Evolutionary conservation across 2,329 filamentous ascomycete species (phyloP).

Genomic region (Colletotrichum acutatum): DNA sequence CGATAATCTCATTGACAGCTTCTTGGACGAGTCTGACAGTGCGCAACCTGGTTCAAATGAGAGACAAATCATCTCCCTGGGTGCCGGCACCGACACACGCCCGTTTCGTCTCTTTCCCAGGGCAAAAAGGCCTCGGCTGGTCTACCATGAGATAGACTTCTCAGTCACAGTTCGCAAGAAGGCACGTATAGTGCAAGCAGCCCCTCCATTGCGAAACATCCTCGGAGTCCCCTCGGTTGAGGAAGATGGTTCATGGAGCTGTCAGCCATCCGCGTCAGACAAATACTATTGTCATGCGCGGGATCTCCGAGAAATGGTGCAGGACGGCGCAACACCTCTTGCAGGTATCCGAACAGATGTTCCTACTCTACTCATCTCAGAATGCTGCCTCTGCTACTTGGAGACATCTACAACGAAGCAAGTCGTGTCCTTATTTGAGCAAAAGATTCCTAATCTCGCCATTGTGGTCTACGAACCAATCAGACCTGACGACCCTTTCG

Average conservation of each 20-base stretch:
- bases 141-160: conserved; percentile 96
- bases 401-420: conserved; percentile 70
- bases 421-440: conserved; percentile 74
- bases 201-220: conserved; percentile 52
- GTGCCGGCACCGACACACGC: conserved; percentile 93
- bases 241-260: conserved; percentile 54
- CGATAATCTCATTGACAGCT: conserved; percentile 79
- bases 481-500: conserved; percentile 85
- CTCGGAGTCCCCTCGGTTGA: conserved; percentile 47
- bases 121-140: conserved; percentile 54
- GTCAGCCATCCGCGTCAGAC: conserved; percentile 50
- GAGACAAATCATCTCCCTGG: conserved; percentile 89
- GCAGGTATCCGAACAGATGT: conserved; percentile 63
- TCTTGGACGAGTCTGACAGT: conserved; percentile 62
- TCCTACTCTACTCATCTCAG: conserved; percentile 89
- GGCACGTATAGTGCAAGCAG: conserved; percentile 62
- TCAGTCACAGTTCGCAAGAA: conserved; percentile 77
- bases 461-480: conserved; percentile 92
- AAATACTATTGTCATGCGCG: conserved; percentile 70
- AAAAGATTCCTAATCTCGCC: conserved; percentile 58
- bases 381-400: conserved; percentile 96
- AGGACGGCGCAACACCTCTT: conserved; percentile 34
- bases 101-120: conserved; percentile 78
- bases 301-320: conserved; percentile 73
- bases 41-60: conserved; percentile 38